Evolutionary conservation across 2,329 filamentous ascomycete genomes (phyloP).

Genomic region (Paraphoma chrysanthemicola): DNA sequence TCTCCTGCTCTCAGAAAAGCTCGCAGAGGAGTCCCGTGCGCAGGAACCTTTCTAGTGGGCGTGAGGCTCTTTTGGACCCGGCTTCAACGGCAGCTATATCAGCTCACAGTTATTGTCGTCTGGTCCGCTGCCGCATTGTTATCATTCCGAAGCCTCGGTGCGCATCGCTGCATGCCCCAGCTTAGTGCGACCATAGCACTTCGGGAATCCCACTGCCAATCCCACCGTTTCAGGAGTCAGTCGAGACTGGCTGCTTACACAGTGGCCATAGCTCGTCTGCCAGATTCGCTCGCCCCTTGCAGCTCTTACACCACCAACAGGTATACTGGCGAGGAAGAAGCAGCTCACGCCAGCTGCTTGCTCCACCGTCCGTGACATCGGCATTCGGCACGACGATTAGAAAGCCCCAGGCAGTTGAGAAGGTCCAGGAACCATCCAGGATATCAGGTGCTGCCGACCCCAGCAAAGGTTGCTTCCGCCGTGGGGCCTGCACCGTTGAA

Average conservation of each 20-base stretch:
- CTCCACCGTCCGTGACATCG: neutral
- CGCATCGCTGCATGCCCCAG: slow-evolving; percentile 5
- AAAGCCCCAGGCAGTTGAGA: slow-evolving; percentile 8
- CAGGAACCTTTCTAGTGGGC: neutral
- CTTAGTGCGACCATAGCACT: slow-evolving; percentile 4
- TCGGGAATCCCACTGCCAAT: slow-evolving; percentile 3
- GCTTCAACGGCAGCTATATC: neutral
- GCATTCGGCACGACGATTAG: neutral
- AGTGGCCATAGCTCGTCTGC: slow-evolving; percentile 3
- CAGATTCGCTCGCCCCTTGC: slow-evolving; percentile 8
- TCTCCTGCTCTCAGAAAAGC: neutral
- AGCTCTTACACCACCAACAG: neutral
- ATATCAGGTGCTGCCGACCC: slow-evolving; percentile 21
- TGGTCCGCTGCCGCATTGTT: neutral
- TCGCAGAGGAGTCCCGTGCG: neutral
- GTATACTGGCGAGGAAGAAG: neutral
- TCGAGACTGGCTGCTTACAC: slow-evolving; percentile 14
- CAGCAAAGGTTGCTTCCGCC: slow-evolving; percentile 26
- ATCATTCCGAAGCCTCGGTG: slow-evolving; percentile 2
- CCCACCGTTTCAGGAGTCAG: slow-evolving; percentile 7
- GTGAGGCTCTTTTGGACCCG: neutral
- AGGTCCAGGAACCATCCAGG: slow-evolving; percentile 14
- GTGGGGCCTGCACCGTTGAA: slow-evolving; percentile 23
- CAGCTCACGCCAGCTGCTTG: neutral
- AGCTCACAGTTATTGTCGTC: slow-evolving; percentile 1